Base-by-base conservation (phyloP, 2,329 filamentous ascomycete species). In the Monosporascus sp. region DNA sequence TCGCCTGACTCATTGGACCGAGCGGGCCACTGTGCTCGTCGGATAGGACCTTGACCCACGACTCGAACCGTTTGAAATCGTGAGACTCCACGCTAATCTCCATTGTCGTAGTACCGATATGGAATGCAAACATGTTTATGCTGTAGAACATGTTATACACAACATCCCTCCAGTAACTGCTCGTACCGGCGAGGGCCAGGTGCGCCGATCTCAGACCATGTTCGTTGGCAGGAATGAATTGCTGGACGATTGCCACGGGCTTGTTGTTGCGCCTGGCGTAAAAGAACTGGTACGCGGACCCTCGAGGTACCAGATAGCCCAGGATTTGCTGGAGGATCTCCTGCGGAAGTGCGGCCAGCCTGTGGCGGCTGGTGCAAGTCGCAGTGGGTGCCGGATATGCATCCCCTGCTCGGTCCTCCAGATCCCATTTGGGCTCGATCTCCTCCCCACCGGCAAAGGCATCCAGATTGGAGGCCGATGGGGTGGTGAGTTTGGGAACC, bases 261-360 rank as follows among this genome's bases (percentile, higher is more conserved):
- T 50, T 42, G 48, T 50, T 50, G 22, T 36, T 38, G 17, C 2
- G 37, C 37, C 17, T 37, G 22, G 15, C 48, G 11, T 22, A 25
- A 15, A 50, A 44, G 48, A 50, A 44, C 18, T 50, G 48, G 37
- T 8, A 39, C 20, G 48, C 48, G 24, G 37, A 50, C 17, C 34
- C 47, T 14, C 6, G 31, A n/a, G 31, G 27, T 6, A n/a, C 7
- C 25, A 24, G n/a, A 48, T 34, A 48, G 18, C n/a, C 14, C 34
- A 49, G 34, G n/a, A 49, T n/a, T 11, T 38, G 47, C 14, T 38
- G 5, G 34, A 49, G 47, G 18, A 49, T 20, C 11, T 38, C 47
- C 31, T 14, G 31, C 5, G 31, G 31, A 14, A 34, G 31, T 34
- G 11, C 11, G 4, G 31, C 31, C 11, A 34, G 31, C 31, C 31